Evolutionary conservation across 495 filamentous ascomycete species (phyloP), one percentile per base, ranked within the genome.

Genomic region (Choiromyces venosus): DNA sequence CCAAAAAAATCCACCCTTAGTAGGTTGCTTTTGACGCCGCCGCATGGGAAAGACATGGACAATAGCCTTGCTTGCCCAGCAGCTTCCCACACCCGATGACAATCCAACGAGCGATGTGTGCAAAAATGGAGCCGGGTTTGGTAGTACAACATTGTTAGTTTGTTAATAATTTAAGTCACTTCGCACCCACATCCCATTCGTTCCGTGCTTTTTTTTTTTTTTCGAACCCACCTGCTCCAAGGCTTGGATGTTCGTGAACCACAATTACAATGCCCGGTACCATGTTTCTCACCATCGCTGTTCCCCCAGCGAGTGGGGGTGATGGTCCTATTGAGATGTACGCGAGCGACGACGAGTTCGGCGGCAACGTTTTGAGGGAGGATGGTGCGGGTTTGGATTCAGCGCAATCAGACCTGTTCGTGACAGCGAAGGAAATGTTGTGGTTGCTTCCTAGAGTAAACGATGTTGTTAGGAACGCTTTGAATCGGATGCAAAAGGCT

Each of bases 371-470:
- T 65, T 38, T 77, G 74, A 77, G 56, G 44, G 75, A 77, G 69
- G 74, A 77, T 70, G 52, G 52, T 29, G 74, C 75, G 74, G 75
- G 74, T 74, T 73, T 56, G 66, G 74, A 67, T 14, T 25, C 40
- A 14, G 77, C 70, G 25, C 77, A 75, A 73, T 42, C 71, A 64
- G 79, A 81, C 42, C 79, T 79, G 19, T 79, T 74, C 52, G 70
- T 79, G 16, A 52, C 71, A 25, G 79, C 77, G 36, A 74, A 81
- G 71, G 74, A 79, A 71, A 72, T 73, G 21, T 37, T 81, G 29
- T 81, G 79, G 76, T 65, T 79, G 66, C 56, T 73, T 65, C 79
- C 79, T n/a, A 73, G 74, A 37, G 79, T 81, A 70, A 71, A 81
- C 40, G 67, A 75, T 33, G 71, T 81, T 65, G 80, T 81, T 42